Evolutionary conservation across 2,329 filamentous ascomycete species (phyloP).

Genomic region (Talaromyces islandicus): DNA sequence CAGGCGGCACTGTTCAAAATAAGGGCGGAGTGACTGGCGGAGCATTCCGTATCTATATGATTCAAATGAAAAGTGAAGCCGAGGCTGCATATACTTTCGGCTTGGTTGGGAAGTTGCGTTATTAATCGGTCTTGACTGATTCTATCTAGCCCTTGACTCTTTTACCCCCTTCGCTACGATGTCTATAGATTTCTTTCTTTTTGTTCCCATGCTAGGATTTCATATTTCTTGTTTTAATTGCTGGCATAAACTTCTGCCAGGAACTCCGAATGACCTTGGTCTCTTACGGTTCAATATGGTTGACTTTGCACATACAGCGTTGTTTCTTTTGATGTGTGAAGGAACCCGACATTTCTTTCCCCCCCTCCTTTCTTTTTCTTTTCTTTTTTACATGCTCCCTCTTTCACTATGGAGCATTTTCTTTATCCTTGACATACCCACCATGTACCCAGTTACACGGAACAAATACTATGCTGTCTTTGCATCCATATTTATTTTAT

Average conservation of each 20-base stretch:
- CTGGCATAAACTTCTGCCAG: background rate
- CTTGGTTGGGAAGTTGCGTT: conserved; percentile 47
- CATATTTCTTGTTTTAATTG: background rate
- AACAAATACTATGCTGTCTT: background rate
- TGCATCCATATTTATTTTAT: background rate
- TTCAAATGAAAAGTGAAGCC: conserved; percentile 52
- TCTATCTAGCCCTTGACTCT: background rate
- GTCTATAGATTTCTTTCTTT: background rate
- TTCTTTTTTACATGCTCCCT: background rate
- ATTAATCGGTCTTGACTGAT: conserved; percentile 25
- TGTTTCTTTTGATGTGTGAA: background rate
- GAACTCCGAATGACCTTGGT: background rate
- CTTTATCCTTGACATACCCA: background rate
- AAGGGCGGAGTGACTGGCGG: conserved; percentile 55
- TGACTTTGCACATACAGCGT: background rate
- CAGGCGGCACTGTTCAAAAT: conserved; percentile 52
- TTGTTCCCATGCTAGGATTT: background rate
- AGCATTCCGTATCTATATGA: conserved; percentile 58
- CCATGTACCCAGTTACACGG: background rate
- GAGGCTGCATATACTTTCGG: conserved; percentile 52
- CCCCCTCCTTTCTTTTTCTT: no score
- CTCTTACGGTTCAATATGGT: background rate
- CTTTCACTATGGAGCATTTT: background rate
- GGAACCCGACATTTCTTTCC: background rate
- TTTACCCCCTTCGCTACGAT: background rate